These are phyloP conservation scores for Ceratobasidium sp. DNA, from an alignment of 1,284 basidiomycete species.

Conservation along the genomic window DNA sequence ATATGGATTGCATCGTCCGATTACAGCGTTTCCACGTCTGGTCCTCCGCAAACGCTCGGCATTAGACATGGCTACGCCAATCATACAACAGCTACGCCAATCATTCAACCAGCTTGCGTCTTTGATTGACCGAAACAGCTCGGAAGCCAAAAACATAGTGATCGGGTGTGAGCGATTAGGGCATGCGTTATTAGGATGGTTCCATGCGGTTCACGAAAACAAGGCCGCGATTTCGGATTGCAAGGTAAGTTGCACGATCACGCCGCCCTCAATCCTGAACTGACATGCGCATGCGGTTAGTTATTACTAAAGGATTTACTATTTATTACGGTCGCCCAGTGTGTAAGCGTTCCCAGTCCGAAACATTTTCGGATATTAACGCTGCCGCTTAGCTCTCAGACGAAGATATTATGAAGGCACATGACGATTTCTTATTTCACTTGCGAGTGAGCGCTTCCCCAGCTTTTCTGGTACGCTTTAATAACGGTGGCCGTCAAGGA, in stretches of 20 bases:
- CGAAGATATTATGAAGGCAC: neutral
- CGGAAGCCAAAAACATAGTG: neutral
- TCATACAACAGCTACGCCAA: slow-evolving; percentile 9
- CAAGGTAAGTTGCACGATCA: neutral
- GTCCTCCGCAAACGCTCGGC: slow-evolving; percentile 33
- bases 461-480: too few species aligned
- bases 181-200: slow-evolving; percentile 15
- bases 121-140: neutral
- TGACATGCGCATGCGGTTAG: neutral
- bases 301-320: neutral
- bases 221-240: neutral
- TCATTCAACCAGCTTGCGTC: neutral
- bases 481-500: too few species aligned
- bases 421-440: neutral
- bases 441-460: neutral
- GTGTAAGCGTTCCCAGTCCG: neutral
- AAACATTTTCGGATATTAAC: neutral
- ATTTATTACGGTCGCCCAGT: slow-evolving; percentile 3
- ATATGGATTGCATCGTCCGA: neutral
- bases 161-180: neutral
- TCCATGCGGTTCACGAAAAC: neutral
- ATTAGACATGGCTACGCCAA: slow-evolving; percentile 12
- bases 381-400: neutral
- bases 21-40: slow-evolving; percentile 14
- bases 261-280: too few species aligned